Evolutionary conservation across 2,329 filamentous ascomycete species (phyloP).

Genomic region (Gnomoniopsis smithogilvyi): DNA sequence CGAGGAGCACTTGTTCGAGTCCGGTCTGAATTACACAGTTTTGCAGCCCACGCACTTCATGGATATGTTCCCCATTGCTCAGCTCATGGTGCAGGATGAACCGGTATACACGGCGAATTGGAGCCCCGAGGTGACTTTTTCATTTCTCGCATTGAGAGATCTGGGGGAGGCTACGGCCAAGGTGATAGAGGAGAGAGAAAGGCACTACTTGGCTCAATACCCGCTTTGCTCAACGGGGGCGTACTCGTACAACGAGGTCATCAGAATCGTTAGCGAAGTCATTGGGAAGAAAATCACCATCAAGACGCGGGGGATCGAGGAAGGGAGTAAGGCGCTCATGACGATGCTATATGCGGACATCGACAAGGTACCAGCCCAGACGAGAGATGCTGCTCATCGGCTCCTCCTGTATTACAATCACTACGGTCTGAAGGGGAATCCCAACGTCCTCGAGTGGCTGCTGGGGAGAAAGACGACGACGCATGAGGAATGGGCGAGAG

Average conservation of each 20-base stretch:
- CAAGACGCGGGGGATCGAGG: background rate
- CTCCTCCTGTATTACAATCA: constrained; percentile 24
- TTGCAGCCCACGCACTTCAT: constrained; percentile 1
- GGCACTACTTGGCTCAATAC: constrained; percentile 20
- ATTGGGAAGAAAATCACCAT: background rate
- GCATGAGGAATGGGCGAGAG: constrained; percentile 5
- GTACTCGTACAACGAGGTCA: constrained; percentile 11
- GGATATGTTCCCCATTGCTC: background rate
- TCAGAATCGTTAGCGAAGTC: constrained; percentile 3
- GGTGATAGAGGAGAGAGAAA: constrained; percentile 18
- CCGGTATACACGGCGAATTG: background rate
- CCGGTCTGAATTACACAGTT: background rate
- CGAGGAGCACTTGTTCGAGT: background rate
- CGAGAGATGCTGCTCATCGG: constrained; percentile 19
- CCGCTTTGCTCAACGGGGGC: constrained; percentile 16
- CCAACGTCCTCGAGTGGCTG: constrained; percentile 24
- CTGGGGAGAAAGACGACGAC: constrained; percentile 21
- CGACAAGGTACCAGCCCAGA: constrained; percentile 14
- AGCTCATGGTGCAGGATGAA: background rate
- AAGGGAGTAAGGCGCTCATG: background rate
- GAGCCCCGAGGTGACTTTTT: constrained; percentile 12
- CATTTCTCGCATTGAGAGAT: constrained; percentile 16
- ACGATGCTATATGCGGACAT: background rate
- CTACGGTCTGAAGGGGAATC: constrained; percentile 22
- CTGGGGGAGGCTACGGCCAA: constrained; percentile 19